phyloP scores from a whole-genome alignment of 805 yeast genomes.

The Candida xiaguanensis region DNA sequence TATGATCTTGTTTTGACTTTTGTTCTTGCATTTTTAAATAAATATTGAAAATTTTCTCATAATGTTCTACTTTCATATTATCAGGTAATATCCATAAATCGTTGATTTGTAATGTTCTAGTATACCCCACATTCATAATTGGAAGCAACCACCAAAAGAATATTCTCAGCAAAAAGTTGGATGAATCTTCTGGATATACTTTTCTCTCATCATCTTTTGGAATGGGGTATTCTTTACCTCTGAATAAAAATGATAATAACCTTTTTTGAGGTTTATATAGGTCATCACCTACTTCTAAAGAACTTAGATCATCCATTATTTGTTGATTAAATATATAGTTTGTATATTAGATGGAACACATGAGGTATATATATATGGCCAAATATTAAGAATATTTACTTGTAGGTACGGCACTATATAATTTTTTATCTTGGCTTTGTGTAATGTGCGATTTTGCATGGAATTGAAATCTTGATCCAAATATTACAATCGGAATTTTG shows the following conservation, averaged over 20 bases:
- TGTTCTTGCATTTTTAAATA: slow-evolving; percentile 15
- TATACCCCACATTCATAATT: slow-evolving; percentile 58
- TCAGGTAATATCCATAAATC: slow-evolving; percentile 45
- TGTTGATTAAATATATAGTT: slow-evolving; percentile 1
- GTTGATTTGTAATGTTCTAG: slow-evolving; percentile 57
- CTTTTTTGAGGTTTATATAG: slow-evolving; percentile 35
- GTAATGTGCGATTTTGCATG: too few relatives aligned
- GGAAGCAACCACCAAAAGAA: slow-evolving; percentile 68
- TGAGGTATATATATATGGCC: too few relatives aligned
- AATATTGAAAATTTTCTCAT: slow-evolving; percentile 13
- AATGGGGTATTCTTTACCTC: slow-evolving; percentile 44
- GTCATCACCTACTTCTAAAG: slow-evolving; percentile 8
- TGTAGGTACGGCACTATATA: too few relatives aligned
- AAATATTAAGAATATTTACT: too few relatives aligned
- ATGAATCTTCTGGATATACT: slow-evolving; percentile 33
- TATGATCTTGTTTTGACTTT: slow-evolving; percentile 8
- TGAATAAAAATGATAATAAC: slow-evolving; percentile 43
- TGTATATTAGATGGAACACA: too few relatives aligned
- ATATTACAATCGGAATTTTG: too few relatives aligned
- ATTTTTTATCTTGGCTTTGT: too few relatives aligned
- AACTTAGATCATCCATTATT: slow-evolving; percentile 7
- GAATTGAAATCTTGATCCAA: too few relatives aligned
- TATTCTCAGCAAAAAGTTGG: slow-evolving; percentile 34
- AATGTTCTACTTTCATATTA: slow-evolving; percentile 25
- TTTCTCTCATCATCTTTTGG: slow-evolving; percentile 48